Evolutionary conservation across 2,329 filamentous ascomycete genomes (phyloP).

Genomic region (Salinomyces thailandicus): DNA sequence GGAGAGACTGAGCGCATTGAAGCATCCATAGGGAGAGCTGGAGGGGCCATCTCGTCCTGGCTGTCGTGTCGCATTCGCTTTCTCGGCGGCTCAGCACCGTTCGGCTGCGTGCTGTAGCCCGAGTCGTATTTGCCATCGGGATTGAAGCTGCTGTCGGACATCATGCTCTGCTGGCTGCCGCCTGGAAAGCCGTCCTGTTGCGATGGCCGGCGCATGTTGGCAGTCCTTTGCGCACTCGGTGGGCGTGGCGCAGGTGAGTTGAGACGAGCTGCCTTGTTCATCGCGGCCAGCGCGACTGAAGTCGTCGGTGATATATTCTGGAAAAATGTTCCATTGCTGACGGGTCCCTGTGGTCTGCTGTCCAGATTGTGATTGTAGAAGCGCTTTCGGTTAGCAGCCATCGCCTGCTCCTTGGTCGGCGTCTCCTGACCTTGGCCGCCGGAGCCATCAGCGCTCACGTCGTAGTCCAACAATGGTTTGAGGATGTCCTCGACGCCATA

Average conservation of each 20-base stretch:
- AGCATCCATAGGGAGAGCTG: slow-evolving; percentile 34
- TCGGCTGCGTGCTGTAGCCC: slow-evolving; percentile 53
- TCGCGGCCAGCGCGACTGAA: slow-evolving; percentile 84
- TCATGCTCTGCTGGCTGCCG: slow-evolving; percentile 71
- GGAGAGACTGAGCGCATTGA: slow-evolving; percentile 56
- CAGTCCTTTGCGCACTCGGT: slow-evolving; percentile 50
- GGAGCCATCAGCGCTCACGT: slow-evolving; percentile 65
- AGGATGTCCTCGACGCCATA: slow-evolving; percentile 67
- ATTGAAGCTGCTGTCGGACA: slow-evolving; percentile 25
- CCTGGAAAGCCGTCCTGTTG: slow-evolving; percentile 58
- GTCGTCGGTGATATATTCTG: slow-evolving; percentile 92
- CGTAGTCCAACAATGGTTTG: slow-evolving; percentile 65
- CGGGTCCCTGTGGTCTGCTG: slow-evolving; percentile 37
- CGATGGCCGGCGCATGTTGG: slow-evolving; percentile 59
- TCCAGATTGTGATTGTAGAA: slow-evolving; percentile 73
- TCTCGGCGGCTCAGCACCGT: slow-evolving; percentile 57
- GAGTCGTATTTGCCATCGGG: slow-evolving; percentile 48
- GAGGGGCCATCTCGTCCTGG: slow-evolving; percentile 23
- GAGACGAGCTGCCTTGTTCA: slow-evolving; percentile 82
- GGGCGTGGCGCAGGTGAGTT: slow-evolving; percentile 70
- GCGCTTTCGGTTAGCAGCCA: slow-evolving; percentile 83
- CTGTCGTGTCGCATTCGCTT: slow-evolving; percentile 55
- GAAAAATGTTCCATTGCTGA: slow-evolving; percentile 78
- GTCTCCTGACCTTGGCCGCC: slow-evolving; percentile 67
- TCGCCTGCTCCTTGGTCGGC: slow-evolving; percentile 95